Base-by-base conservation (phyloP, 2,329 filamentous ascomycete genomes). In the Exophiala spinifera region DNA sequence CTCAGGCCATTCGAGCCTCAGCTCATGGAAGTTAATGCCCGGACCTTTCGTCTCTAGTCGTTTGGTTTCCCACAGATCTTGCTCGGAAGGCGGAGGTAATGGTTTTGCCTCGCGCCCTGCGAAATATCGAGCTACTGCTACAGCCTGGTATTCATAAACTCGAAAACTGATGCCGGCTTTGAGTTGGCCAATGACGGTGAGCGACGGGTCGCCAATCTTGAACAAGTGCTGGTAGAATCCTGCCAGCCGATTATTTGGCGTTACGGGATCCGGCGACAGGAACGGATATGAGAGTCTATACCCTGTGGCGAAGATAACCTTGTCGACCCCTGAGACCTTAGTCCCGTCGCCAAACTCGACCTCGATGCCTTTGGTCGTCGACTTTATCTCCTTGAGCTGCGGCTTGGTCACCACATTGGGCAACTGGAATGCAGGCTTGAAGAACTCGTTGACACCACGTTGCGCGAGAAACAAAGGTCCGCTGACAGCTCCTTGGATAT, bases 221-320 rank as follows among this genome's bases (percentile, higher is more conserved):
- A 72, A 72, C 2, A 72, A 59, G 54, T 72, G 70, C 45, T 69
- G 64, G 52, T 71, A 72, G 15, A 72, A 50, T 55, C 70, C 66
- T 1, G 65, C 66, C 0, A 71, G 62, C 1, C 67, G 64, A 14
- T 71, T 70, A 45, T 71, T 70, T 10, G 63, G 57, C 1, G 64
- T 67, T 6, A 61, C 59, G 0, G 59, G 59, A 25, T 65, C 60
- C 21, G 63, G 47, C 2, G 63, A 64, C 1, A 69, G 56, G 52
- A 68, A 70, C 2, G 67, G 67, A 51, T 66, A 67, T 2, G 61
- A 64, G 19, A 65, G 54, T 13, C 59, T 54, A 53, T 66, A 70
- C 0, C 67, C 67, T 1, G 67, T 70, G 0, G 64, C 67, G 51
- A 69, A 69, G n/a, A 69, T 52, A 36, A 70, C 44, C n/a, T 60